These are phyloP conservation scores for Sporisorium exsertum DNA, from an alignment of 1,284 basidiomycete species.

Conservation along the genomic window DNA sequence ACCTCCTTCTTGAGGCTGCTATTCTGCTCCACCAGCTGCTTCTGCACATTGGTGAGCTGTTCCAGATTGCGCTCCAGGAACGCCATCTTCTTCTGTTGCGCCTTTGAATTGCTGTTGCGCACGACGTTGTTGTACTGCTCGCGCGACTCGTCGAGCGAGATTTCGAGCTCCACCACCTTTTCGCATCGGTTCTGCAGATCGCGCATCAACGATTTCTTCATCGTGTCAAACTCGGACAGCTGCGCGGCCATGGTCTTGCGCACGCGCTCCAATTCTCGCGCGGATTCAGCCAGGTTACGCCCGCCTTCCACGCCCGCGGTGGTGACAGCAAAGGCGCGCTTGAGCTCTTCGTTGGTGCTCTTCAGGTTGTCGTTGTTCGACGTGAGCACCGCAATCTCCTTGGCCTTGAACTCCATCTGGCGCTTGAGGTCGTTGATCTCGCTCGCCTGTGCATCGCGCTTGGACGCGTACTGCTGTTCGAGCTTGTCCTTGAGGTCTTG, in stretches of 20 bases:
- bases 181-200: constrained; percentile 99
- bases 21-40: constrained; percentile 99
- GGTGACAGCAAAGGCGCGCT: constrained; percentile 86
- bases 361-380: constrained; percentile 91
- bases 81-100: constrained; percentile 99
- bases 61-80: constrained; percentile 97
- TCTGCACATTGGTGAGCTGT: constrained; percentile 94
- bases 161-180: constrained; percentile 99
- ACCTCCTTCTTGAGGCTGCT: constrained; percentile 97
- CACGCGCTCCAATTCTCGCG: constrained; percentile 95
- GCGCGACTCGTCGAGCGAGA: constrained; percentile 97
- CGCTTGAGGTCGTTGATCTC: constrained; percentile 92
- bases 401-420: constrained; percentile 86
- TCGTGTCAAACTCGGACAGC: constrained; percentile 95
- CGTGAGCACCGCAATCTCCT: constrained; percentile 86
- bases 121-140: constrained; percentile 99
- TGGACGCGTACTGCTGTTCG: constrained; percentile 90
- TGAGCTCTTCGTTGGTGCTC: constrained; percentile 96
- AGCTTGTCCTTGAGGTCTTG: constrained; percentile 92
- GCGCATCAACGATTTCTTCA: constrained; percentile 98
- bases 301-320: constrained; percentile 96
- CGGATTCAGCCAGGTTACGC: constrained; percentile 85
- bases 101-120: constrained; percentile 95
- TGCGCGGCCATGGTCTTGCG: constrained; percentile 97
- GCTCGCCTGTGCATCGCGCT: constrained; percentile 86